Conservation (phyloP, 1,139 yeast species). For the Candida pseudocylindracea region DNA sequence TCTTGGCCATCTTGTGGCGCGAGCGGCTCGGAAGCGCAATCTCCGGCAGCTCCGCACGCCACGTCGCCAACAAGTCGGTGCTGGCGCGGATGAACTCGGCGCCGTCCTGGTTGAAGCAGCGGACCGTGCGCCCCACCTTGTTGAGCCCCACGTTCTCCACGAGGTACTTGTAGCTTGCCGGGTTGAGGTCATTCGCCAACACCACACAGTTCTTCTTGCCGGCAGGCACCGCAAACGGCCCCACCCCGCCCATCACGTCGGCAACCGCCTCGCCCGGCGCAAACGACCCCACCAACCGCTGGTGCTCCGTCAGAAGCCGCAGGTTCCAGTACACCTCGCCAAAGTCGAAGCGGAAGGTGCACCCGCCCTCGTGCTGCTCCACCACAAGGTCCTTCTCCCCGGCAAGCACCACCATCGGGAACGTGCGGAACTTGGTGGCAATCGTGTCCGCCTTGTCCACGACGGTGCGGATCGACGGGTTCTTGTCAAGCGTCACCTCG, state of each 20-base stretch:
- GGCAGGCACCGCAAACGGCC: slow-evolving; percentile 95
- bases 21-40: too few species aligned
- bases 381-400: slow-evolving; percentile 58
- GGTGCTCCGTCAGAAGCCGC: slow-evolving; percentile 84
- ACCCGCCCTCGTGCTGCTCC: slow-evolving; percentile 76
- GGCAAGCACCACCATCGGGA: slow-evolving; percentile 83
- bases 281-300: slow-evolving; percentile 44
- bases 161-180: slow-evolving; percentile 58
- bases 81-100: slow-evolving; percentile 52
- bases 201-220: slow-evolving; percentile 67
- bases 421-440: slow-evolving; percentile 75
- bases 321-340: slow-evolving; percentile 96
- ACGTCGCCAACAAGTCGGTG: slow-evolving; percentile 22
- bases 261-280: slow-evolving; percentile 51
- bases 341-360: slow-evolving; percentile 73
- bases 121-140: slow-evolving; percentile 37
- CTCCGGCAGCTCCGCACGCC: slow-evolving; percentile 6
- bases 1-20: slow-evolving; percentile 7
- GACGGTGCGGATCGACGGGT: slow-evolving; percentile 57
- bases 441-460: slow-evolving; percentile 87
- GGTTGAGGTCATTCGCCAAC: slow-evolving; percentile 85
- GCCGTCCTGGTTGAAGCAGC: slow-evolving; percentile 59
- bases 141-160: slow-evolving; percentile 40
- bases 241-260: slow-evolving; percentile 98
- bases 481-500: slow-evolving; percentile 76